phyloP scores from a whole-genome alignment of 306 rosid species.

The Lablab purpureus region DNA sequence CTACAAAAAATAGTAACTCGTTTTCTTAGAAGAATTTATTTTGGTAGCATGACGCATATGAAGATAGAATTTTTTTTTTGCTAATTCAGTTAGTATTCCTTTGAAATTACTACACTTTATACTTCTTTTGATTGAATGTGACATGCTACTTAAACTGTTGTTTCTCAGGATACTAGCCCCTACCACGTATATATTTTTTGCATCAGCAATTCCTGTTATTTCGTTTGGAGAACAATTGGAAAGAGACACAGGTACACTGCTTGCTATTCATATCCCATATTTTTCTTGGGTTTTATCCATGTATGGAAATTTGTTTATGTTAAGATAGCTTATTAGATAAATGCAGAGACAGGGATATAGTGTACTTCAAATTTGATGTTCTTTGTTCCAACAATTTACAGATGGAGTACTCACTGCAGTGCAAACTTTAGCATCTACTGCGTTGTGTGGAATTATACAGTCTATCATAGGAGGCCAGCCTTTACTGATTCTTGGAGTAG shows the following conservation, averaged over 20 bases:
- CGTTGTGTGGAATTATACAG: constrained; percentile 83
- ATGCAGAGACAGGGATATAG: background rate
- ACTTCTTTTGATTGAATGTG: constrained; percentile 27
- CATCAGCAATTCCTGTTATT: constrained; percentile 86
- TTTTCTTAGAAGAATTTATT: constrained; percentile 9
- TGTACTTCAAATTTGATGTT: constrained; percentile 34
- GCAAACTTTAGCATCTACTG: constrained; percentile 85
- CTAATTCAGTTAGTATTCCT: constrained; percentile 2
- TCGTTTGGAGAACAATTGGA: constrained; percentile 86
- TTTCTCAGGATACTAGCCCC: constrained; percentile 79
- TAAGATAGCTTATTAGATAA: constrained; percentile 4
- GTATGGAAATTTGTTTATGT: background rate
- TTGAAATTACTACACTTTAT: constrained; percentile 28
- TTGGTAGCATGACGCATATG: background rate
- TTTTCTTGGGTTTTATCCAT: constrained; percentile 12
- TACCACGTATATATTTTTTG: constrained; percentile 78
- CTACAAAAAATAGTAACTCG: background rate
- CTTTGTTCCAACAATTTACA: constrained; percentile 46
- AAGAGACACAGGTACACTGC: constrained; percentile 65
- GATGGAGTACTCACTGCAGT: constrained; percentile 87
- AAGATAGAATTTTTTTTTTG: background rate
- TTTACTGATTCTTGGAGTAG: constrained; percentile 83
- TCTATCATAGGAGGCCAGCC: constrained; percentile 88
- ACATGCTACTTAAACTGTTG: constrained; percentile 28
- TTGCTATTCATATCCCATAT: background rate